Percentiles rank a stretch among this genome's conserved stretches.
Conservation (phyloP, 306 rosid genomes). For the Datisca glomerata region DNA sequence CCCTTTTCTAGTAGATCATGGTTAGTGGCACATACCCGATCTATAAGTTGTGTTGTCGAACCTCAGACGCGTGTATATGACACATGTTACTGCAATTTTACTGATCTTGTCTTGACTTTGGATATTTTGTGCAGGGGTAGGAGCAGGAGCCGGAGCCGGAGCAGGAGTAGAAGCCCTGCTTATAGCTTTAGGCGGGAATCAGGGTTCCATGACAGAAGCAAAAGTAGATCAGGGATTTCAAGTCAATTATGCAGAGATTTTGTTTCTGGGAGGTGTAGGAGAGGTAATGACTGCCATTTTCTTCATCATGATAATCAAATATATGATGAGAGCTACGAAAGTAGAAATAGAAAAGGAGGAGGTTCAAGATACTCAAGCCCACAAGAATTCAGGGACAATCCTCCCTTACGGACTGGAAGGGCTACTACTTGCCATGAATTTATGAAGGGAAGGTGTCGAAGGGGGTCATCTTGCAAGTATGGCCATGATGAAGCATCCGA, state of each 20-base stretch:
- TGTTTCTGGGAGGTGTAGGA: constrained; percentile 73
- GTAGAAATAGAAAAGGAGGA: constrained; percentile 54
- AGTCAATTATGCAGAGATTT: constrained; percentile 70
- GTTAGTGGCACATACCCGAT: too few species aligned
- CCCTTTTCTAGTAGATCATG: too few species aligned
- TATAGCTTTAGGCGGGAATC: constrained; percentile 58
- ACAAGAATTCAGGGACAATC: constrained; percentile 41
- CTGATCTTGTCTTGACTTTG: neutral
- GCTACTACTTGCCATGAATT: constrained; percentile 46
- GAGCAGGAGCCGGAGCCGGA: constrained; percentile 35
- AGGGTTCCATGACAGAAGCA: constrained; percentile 49
- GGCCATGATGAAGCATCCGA: constrained; percentile 56
- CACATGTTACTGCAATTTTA: too few species aligned
- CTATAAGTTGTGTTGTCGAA: too few species aligned
- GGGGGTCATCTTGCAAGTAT: constrained; percentile 74
- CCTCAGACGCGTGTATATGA: too few species aligned
- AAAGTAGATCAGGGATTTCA: constrained; percentile 47
- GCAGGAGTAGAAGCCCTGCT: constrained; percentile 45
- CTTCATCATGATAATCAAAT: constrained; percentile 52
- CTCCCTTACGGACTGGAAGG: constrained; percentile 53
- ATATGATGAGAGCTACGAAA: constrained; percentile 69
- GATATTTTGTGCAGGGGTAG: constrained; percentile 20
- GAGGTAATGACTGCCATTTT: constrained; percentile 68
- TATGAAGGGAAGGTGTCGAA: constrained; percentile 72
- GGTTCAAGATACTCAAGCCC: constrained; percentile 43